phyloP scores from a whole-genome alignment of 2,329 filamentous ascomycete species.

The Lasiodiplodia hormozganensis region DNA sequence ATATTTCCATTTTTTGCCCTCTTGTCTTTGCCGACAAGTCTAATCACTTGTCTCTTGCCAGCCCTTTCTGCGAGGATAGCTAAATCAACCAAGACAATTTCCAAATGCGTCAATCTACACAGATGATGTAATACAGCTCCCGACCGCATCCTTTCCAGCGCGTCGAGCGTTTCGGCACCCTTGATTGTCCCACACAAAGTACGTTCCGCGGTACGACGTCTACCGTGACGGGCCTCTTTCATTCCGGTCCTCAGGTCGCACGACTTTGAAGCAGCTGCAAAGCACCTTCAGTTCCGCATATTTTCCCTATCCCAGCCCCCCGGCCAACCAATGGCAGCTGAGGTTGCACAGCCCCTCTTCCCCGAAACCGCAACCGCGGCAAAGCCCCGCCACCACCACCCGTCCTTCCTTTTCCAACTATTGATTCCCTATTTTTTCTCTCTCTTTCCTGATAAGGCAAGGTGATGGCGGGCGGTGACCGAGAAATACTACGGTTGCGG shows the following conservation, averaged over 20 bases:
- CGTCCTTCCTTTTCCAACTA: no score
- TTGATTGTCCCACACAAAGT: neutral
- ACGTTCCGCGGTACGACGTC: neutral
- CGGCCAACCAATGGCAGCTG: no score
- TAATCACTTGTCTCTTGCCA: neutral
- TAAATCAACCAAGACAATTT: neutral
- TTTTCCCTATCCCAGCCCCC: no score
- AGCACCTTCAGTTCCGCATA: no score
- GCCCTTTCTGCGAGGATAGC: neutral
- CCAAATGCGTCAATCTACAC: neutral
- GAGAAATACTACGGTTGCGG: no score
- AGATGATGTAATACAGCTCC: neutral
- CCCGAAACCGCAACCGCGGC: no score
- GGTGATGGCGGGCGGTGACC: no score
- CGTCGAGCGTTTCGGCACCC: neutral
- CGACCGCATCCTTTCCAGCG: neutral
- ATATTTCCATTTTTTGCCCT: slow-evolving; percentile 8
- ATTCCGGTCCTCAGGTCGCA: neutral
- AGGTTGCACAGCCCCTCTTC: no score
- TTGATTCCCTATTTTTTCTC: no score
- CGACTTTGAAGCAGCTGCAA: no score
- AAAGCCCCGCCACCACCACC: no score
- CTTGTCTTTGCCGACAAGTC: neutral
- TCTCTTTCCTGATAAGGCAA: no score
- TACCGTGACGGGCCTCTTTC: neutral